Evolutionary conservation across 2,329 filamentous ascomycete species (phyloP), one percentile per base, ranked within the genome.

Genomic region (Cladosporium velox): DNA sequence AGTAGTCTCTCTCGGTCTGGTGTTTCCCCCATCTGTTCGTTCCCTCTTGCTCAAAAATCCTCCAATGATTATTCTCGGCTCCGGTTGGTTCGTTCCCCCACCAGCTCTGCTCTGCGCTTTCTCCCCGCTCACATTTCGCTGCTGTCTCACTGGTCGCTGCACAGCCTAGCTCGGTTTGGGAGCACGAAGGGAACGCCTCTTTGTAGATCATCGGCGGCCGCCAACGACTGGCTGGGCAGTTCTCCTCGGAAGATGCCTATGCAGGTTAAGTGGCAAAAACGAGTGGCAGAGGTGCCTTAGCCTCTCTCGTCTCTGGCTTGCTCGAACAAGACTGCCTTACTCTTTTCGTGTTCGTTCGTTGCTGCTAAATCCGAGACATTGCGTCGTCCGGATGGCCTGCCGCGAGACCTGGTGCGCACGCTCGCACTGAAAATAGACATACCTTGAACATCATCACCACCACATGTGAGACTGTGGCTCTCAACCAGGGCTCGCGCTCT

Each of bases 191-290:
- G 59, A 35, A 54, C 59, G 59, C 59, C 58, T 60, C 41, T 38
- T 58, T 60, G 58, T 18, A 60, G 58, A 60, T 60, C 58, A 60
- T 21, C 41, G 38, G 6, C 41, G 28, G 18, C 32, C 15, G 18
- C 24, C 15, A n/a, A 41, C 58, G n/a, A 60, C 30, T 34, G 28
- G 30, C 52, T 55, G 52, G 52, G 18, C 52, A 18, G 28, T 28
- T 59, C 38, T 59, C 57, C 38, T 59, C 57, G 57, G 57, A 59
- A 59, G 21, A 59, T 44, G 57, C 57, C 57, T 59, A 47, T 32
- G 34, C 15, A 21, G 15, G 52, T 30, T 55, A 55, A 55, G 52
- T 55, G 52, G 52, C 52, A 32, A 35, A 34, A 35, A 32, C 12
- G 52, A 55, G 41, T 47, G 41, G n/a, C 41, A 47, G n/a, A 21